Evolutionary conservation across 2,329 filamentous ascomycete species (phyloP), one percentile per base, ranked within the genome.

Genomic region (Pseudopyricularia cyperi): DNA sequence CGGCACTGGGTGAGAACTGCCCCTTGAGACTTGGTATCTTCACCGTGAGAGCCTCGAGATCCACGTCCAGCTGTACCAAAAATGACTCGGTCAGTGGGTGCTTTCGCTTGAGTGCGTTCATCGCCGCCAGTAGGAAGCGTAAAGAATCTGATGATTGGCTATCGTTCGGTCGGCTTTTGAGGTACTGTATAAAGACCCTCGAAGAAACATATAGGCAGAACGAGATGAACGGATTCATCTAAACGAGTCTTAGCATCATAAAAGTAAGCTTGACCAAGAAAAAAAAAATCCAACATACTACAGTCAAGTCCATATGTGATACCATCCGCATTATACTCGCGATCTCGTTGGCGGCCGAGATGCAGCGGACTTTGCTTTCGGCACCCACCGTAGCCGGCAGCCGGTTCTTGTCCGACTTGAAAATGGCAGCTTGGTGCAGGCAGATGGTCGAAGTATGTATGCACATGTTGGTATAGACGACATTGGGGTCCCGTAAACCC

Each of bases 181-280:
- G 75, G 61, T 94, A 96, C 64, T 97, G 91, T 7, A 97, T 85
- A 62, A 97, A 97, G 0, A 97, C 91, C 50, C 93, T 80, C 22
- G 91, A 88, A 11, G 91, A 86, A n/a, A 97, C 90, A 60, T 96
- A 97, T 44, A 98, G 77, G 62, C 89, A 95, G 67, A 97, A 97
- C 0, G 89, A 89, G 60, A 95, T 85, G 64, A 96, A 97, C 0
- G 91, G 89, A 58, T 96, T 95, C 80, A 95, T 88, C 89, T 96
- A 55, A 11, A n/a, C 15, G 14, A 37, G n/a, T 2, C 17, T 46
- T 33, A 28, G 35, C 19, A 46, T 37, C 12, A 19, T 17, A n/a
- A 46, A 28, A 47, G 22, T 14, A 32, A 3, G 4, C n/a, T 12
- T 11, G 44, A 11, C 22, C 4, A 46, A 9, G 48, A 9, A 9